A percentile compares a stretch with the other conserved stretches of the same genome.
Evolutionary conservation across 768 basidiomycete species (phyloP).

Genomic region (Psilocybe subaeruginosa): DNA sequence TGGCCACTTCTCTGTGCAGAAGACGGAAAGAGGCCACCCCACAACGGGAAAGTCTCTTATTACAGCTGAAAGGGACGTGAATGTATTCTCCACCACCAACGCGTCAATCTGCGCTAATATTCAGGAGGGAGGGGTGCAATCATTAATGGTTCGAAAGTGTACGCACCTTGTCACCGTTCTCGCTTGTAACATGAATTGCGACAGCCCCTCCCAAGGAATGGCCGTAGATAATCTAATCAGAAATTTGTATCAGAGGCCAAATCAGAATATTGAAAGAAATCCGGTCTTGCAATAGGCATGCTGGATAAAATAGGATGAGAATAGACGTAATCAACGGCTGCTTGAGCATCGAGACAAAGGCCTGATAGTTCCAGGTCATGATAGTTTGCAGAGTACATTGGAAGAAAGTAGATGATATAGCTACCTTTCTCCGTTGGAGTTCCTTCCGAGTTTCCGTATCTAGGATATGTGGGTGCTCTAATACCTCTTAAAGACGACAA

Average conservation of each 20-base stretch:
- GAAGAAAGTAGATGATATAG: not conserved
- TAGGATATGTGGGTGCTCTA: constrained; percentile 24
- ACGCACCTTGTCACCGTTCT: constrained; percentile 60
- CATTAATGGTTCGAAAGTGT: too few species aligned
- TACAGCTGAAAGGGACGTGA: too few species aligned
- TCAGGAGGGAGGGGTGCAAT: not conserved
- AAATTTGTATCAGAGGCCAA: not conserved
- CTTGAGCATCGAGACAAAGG: constrained; percentile 79
- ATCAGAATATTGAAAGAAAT: too few species aligned
- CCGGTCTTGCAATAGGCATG: too few species aligned
- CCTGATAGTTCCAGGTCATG: constrained; percentile 38
- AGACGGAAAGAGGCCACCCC: too few species aligned
- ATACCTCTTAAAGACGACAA: too few species aligned
- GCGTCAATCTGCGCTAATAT: too few species aligned
- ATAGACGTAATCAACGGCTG: constrained; percentile 67
- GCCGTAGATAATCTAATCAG: constrained; percentile 43
- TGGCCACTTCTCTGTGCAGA: too few species aligned
- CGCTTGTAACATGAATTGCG: constrained; percentile 76
- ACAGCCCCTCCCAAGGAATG: constrained; percentile 89
- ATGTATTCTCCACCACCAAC: too few species aligned
- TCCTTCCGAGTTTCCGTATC: constrained; percentile 83
- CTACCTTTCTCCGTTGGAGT: constrained; percentile 77
- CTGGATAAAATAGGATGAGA: too few species aligned
- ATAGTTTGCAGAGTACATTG: not conserved
- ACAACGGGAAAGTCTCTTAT: too few species aligned